Evolutionary conservation across 805 yeast genomes (phyloP).

Genomic region (Cyberlindnera galapagoensis): DNA sequence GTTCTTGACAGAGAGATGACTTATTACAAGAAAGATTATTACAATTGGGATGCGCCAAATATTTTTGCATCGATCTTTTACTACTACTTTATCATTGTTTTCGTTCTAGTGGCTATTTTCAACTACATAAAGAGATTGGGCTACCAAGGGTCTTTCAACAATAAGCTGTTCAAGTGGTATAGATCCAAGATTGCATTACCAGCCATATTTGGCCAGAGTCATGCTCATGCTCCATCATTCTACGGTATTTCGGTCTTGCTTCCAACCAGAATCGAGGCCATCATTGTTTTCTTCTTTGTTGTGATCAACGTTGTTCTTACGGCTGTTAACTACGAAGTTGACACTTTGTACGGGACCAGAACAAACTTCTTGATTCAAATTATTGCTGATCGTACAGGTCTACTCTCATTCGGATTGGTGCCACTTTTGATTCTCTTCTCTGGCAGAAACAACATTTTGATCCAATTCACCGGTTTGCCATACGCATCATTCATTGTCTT

Average conservation of each 20-base stretch:
- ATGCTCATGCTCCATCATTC: slow-evolving; percentile 5
- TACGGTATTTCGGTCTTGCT: slow-evolving; percentile 11
- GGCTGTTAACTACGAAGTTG: slow-evolving; percentile 10
- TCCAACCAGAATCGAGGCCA: slow-evolving; percentile 21
- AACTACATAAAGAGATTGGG: slow-evolving; percentile 26
- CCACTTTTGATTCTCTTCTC: slow-evolving; percentile 59
- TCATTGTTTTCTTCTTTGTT: slow-evolving; percentile 31
- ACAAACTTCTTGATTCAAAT: background rate
- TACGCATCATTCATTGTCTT: slow-evolving; percentile 54
- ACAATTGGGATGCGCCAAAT: slow-evolving; percentile 16
- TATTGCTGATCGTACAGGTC: slow-evolving; percentile 21
- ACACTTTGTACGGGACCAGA: background rate
- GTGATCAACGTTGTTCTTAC: slow-evolving; percentile 12
- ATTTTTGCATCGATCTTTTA: slow-evolving; percentile 27
- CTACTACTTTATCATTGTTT: slow-evolving; percentile 32
- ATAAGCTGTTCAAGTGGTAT: slow-evolving; percentile 15
- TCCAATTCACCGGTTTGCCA: slow-evolving; percentile 54
- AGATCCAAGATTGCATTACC: slow-evolving; percentile 18
- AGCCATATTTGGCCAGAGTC: slow-evolving; percentile 15
- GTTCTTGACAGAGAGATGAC: background rate
- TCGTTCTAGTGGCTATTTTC: slow-evolving; percentile 29
- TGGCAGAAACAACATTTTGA: slow-evolving; percentile 64
- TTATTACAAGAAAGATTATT: slow-evolving; percentile 7
- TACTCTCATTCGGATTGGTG: slow-evolving; percentile 28
- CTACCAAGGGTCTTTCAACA: slow-evolving; percentile 8